Percentiles rank a stretch among this genome's conserved stretches.
These are phyloP conservation scores for Chrysosporium keratinophilum DNA, from an alignment of 2,329 filamentous ascomycete genomes.

Conservation along the genomic window DNA sequence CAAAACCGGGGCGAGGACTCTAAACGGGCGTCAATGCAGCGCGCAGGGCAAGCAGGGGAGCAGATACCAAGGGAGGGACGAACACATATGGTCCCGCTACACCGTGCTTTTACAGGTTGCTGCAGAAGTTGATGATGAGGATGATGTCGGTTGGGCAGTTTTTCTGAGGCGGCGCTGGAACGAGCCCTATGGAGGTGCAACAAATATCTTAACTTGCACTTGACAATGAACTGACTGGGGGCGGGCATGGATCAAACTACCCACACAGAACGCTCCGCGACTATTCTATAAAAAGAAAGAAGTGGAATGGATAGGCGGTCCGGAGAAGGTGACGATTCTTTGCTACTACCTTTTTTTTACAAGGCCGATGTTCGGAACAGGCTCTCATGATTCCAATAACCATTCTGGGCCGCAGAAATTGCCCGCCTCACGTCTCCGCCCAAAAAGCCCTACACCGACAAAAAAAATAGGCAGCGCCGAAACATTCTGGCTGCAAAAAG, in stretches of 20 bases:
- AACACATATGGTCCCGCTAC: constrained; percentile 8
- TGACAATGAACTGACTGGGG: background rate
- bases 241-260: background rate
- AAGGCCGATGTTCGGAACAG: background rate
- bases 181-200: constrained; percentile 6
- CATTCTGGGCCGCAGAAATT: background rate
- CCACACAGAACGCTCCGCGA: background rate
- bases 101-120: background rate
- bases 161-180: constrained; percentile 11
- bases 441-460: background rate
- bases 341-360: background rate
- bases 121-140: background rate
- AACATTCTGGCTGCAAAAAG: constrained; percentile 7
- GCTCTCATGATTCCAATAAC: background rate
- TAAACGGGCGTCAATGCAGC: constrained; percentile 12
- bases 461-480: background rate
- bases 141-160: background rate
- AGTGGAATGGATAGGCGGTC: constrained; percentile 1
- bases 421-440: background rate
- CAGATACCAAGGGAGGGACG: constrained; percentile 7
- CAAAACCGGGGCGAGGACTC: constrained; percentile 8
- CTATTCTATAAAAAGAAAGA: constrained; percentile 10
- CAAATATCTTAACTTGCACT: background rate
- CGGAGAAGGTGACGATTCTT: constrained; percentile 2
- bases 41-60: background rate